Percentiles rank a stretch among this genome's conserved stretches.
Evolutionary conservation across 257 asterid species (phyloP).

Genomic region (Agastache rugosa): DNA sequence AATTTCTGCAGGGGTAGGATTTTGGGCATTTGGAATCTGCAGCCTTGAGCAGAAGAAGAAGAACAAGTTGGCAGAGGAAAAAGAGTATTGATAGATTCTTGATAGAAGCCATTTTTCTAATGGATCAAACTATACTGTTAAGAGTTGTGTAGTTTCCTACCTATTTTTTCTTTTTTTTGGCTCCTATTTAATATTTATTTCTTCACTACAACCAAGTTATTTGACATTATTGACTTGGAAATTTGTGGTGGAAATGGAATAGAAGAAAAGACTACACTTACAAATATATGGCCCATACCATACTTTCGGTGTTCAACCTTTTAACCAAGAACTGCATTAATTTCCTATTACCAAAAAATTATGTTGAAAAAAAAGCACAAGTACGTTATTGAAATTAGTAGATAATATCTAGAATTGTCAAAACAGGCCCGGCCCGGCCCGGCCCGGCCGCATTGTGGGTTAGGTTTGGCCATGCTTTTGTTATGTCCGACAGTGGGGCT

Average conservation of each 20-base stretch:
- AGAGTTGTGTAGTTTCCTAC: not conserved
- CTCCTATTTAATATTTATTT: not conserved
- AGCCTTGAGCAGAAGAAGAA: constrained; percentile 17
- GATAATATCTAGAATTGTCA: not conserved
- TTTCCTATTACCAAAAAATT: not conserved
- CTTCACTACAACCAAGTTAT: no score
- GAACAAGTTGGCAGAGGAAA: constrained; percentile 18
- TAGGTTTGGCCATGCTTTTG: not conserved
- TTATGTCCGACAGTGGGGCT: no score
- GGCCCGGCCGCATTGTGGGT: not conserved
- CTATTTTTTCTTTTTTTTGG: not conserved
- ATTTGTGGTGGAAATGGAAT: constrained; percentile 16
- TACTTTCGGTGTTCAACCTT: not conserved
- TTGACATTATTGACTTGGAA: constrained; percentile 24
- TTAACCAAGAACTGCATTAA: not conserved
- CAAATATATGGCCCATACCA: not conserved
- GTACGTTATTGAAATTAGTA: not conserved
- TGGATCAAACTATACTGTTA: no score
- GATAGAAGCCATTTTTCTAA: not conserved
- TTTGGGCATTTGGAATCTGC: constrained; percentile 37
- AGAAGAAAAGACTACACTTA: not conserved
- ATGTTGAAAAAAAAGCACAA: not conserved
- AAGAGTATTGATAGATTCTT: constrained; percentile 9
- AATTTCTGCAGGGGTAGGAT: constrained; percentile 41
- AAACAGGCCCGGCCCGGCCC: not conserved